Percentiles rank a stretch among this genome's conserved stretches.
phyloP scores from a whole-genome alignment of 345 rosid species.

The Hypericum androsaemum region DNA sequence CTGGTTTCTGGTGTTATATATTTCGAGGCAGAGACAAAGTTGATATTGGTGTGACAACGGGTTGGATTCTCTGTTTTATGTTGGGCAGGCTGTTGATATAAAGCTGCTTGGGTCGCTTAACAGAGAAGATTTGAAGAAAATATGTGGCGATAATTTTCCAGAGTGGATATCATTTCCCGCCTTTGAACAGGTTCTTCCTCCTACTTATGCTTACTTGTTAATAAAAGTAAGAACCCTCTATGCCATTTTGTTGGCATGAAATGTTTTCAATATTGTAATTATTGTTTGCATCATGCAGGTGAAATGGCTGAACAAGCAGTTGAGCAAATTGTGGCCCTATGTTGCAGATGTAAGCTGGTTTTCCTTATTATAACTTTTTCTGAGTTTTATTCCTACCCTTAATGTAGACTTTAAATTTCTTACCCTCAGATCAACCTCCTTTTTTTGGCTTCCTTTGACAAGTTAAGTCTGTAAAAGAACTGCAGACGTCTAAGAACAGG shows the following conservation, averaged over 20 bases:
- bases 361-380: slow-evolving; percentile 2
- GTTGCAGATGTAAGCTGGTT: slow-evolving; percentile 71
- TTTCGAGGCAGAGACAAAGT: no score
- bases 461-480: no score
- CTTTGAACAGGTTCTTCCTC: slow-evolving; percentile 74
- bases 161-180: slow-evolving; percentile 97
- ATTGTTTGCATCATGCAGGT: slow-evolving; percentile 44
- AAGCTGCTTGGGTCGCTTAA: slow-evolving; percentile 78
- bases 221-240: background rate
- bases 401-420: background rate
- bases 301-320: slow-evolving; percentile 95
- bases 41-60: no score
- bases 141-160: slow-evolving; percentile 93
- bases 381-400: background rate
- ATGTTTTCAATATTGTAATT: slow-evolving; percentile 4
- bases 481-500: no score
- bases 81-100: slow-evolving; percentile 78
- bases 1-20: no score
- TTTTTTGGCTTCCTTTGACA: no score
- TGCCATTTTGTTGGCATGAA: background rate
- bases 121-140: slow-evolving; percentile 89
- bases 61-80: background rate
- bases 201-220: no score
- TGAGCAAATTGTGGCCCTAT: slow-evolving; percentile 92
- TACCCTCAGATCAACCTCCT: no score